Evolutionary conservation across 768 basidiomycete genomes (phyloP).

Genomic region (Tulasnella sp.): DNA sequence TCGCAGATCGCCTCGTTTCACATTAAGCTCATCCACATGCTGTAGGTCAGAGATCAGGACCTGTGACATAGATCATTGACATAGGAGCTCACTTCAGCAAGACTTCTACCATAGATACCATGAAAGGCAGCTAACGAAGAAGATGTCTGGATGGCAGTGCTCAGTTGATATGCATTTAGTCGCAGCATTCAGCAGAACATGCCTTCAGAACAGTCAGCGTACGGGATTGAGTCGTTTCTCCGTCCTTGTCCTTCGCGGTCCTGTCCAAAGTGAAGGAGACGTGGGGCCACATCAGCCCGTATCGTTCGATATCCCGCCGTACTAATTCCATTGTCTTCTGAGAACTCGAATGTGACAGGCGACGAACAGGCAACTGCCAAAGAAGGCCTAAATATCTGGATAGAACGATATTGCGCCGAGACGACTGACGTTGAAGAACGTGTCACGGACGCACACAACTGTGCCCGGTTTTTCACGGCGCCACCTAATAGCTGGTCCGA

Average conservation of each 20-base stretch:
- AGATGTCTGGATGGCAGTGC: conserved; percentile 36
- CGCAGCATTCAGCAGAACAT: conserved; percentile 9
- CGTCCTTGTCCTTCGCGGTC: conserved; percentile 29
- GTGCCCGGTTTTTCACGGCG: conserved; percentile 65
- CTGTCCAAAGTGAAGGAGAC: conserved; percentile 59
- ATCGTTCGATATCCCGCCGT: conserved; percentile 57
- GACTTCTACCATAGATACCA: conserved; percentile 58
- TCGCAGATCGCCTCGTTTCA: conserved; percentile 37
- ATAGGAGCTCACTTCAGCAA: conserved; percentile 45
- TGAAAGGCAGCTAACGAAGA: conserved; percentile 59
- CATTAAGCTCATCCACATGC: conserved; percentile 57
- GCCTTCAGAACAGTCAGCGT: conserved; percentile 60
- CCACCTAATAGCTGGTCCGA: conserved; percentile 66
- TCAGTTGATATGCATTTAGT: not conserved
- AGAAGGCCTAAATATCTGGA: not conserved
- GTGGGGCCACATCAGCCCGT: conserved; percentile 59
- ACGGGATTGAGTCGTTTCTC: conserved; percentile 31
- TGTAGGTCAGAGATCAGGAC: conserved; percentile 24
- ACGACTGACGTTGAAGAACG: conserved; percentile 70
- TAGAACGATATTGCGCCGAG: not conserved
- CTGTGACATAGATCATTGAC: not conserved
- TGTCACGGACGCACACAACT: conserved; percentile 71
- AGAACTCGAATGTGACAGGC: conserved; percentile 53
- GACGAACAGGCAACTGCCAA: conserved; percentile 65
- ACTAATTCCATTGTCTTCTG: conserved; percentile 52